phyloP scores from a whole-genome alignment of 768 basidiomycete species.

The Hydnum rufescens region DNA sequence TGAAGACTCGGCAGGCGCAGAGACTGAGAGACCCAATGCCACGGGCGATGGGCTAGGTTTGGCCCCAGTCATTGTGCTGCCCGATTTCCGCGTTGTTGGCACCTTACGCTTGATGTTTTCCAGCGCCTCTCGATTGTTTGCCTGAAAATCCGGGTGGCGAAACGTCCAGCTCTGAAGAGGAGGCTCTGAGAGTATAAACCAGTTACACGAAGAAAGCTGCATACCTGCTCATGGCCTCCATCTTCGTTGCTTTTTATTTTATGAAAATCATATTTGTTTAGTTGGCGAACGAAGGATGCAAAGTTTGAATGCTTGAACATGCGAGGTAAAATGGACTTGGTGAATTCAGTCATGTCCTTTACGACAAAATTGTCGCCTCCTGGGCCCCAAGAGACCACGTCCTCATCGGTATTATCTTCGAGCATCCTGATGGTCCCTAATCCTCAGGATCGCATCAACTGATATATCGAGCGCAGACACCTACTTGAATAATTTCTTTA shows the following conservation, averaged over 20 bases:
- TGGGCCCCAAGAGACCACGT: slow-evolving; percentile 68
- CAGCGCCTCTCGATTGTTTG: slow-evolving; percentile 32
- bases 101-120: slow-evolving; percentile 33
- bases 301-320: slow-evolving; percentile 96
- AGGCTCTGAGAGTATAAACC: background rate
- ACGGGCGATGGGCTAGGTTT: slow-evolving; percentile 14
- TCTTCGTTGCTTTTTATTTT: slow-evolving; percentile 86
- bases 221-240: slow-evolving; percentile 37
- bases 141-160: slow-evolving; percentile 30
- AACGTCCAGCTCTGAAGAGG: slow-evolving; percentile 22
- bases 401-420: slow-evolving; percentile 50
- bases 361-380: slow-evolving; percentile 80
- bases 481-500: slow-evolving; percentile 86
- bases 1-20: background rate
- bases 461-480: slow-evolving; percentile 13
- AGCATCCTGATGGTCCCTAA: slow-evolving; percentile 44
- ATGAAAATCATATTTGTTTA: slow-evolving; percentile 95
- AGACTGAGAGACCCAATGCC: slow-evolving; percentile 6
- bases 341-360: slow-evolving; percentile 96
- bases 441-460: background rate
- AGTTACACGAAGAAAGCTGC: background rate
- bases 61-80: background rate
- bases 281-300: slow-evolving; percentile 75
- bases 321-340: slow-evolving; percentile 67
- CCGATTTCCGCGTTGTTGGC: slow-evolving; percentile 14